Percentiles rank a stretch among this genome's conserved stretches.
phyloP scores from a whole-genome alignment of 2,329 filamentous ascomycete genomes.

The Ambrosiella cleistominuta region DNA sequence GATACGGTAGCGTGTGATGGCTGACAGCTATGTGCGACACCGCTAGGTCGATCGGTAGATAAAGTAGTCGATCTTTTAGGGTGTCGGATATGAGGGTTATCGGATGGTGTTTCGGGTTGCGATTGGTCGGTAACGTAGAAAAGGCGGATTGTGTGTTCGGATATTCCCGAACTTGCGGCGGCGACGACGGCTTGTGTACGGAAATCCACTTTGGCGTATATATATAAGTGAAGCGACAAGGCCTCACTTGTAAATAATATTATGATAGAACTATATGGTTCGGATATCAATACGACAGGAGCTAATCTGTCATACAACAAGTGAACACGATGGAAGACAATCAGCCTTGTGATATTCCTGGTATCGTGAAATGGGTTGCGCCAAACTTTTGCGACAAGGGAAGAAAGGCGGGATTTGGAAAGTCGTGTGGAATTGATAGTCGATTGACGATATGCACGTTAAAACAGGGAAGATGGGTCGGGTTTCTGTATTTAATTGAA shows the following conservation, averaged over 20 bases:
- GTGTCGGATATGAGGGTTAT: neutral
- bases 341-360: neutral
- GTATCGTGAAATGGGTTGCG: neutral
- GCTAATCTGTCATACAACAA: neutral
- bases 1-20: neutral
- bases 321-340: neutral
- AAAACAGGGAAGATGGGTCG: neutral
- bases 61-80: neutral
- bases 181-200: neutral
- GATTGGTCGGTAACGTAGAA: neutral
- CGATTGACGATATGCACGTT: neutral
- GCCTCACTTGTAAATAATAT: neutral
- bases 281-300: neutral
- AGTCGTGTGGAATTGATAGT: neutral
- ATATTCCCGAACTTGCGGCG: neutral
- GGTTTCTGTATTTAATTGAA: neutral
- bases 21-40: neutral
- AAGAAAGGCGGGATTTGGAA: neutral
- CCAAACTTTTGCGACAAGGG: neutral
- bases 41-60: neutral
- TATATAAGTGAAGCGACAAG: neutral
- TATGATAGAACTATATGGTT: neutral
- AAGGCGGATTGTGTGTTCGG: neutral
- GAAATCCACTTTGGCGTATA: neutral
- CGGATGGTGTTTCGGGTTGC: neutral